Conservation (phyloP, 441 rosid species). For the Isatis lusitanica region DNA sequence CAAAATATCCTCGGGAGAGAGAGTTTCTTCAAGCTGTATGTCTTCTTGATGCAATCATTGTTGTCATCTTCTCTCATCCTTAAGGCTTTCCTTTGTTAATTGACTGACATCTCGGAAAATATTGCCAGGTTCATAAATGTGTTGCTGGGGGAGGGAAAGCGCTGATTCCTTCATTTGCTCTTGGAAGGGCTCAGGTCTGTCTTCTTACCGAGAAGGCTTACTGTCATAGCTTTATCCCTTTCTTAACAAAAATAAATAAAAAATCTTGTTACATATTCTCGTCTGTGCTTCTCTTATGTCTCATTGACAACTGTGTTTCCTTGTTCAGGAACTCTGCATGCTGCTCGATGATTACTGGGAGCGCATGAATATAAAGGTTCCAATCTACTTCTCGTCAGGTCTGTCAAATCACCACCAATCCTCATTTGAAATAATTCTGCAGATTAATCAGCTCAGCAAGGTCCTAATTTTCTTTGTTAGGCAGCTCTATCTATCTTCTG, state of each 20-base stretch:
- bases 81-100: background rate
- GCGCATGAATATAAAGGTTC: conserved; percentile 88
- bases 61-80: background rate
- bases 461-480: background rate
- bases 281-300: conserved; percentile 13
- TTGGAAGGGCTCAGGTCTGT: conserved; percentile 95
- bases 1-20: conserved; percentile 87
- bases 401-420: conserved; percentile 22
- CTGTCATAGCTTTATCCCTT: background rate
- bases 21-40: conserved; percentile 96
- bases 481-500: conserved; percentile 1
- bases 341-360: conserved; percentile 98
- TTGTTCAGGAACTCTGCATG: conserved; percentile 78
- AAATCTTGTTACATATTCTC: background rate
- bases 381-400: conserved; percentile 98
- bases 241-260: background rate
- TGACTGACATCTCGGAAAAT: conserved; percentile 8
- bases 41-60: conserved; percentile 19
- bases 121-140: conserved; percentile 80
- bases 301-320: conserved; percentile 1
- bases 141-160: conserved; percentile 96
- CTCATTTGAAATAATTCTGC: background rate
- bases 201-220: background rate
- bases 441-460: background rate
- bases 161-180: conserved; percentile 93